These are phyloP conservation scores for Coemansia sp. DNA, from an alignment of 192 early-diverging fungal species.

Conservation along the genomic window DNA sequence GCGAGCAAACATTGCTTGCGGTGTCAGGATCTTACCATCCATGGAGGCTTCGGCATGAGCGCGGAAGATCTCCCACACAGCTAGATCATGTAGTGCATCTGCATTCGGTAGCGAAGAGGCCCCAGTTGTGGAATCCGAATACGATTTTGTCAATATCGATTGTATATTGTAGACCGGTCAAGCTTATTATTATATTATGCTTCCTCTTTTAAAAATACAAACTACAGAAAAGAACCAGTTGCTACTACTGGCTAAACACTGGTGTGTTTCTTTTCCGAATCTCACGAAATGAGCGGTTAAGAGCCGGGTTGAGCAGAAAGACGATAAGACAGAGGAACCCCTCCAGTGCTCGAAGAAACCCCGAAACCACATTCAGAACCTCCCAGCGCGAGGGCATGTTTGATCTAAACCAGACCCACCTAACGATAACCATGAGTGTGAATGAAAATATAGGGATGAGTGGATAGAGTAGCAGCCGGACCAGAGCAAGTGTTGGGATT, in stretches of 20 bases:
- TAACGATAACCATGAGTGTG: slow-evolving; percentile 51
- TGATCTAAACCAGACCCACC: slow-evolving; percentile 52
- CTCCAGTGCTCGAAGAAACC: slow-evolving; percentile 36
- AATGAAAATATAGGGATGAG: slow-evolving; percentile 49
- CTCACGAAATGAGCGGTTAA: slow-evolving; percentile 50
- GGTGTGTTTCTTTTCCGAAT: slow-evolving; percentile 48
- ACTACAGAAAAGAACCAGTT: background rate
- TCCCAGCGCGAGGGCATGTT: slow-evolving; percentile 47
- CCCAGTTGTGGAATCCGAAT: too few relatives aligned
- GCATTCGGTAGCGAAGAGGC: too few relatives aligned
- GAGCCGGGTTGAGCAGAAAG: slow-evolving; percentile 48
- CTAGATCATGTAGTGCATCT: too few relatives aligned
- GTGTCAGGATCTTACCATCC: too few relatives aligned
- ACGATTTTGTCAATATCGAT: too few relatives aligned
- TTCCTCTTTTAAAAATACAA: background rate
- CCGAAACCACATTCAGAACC: slow-evolving; percentile 44
- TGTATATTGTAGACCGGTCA: too few relatives aligned
- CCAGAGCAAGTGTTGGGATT: slow-evolving; percentile 40
- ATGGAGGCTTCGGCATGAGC: too few relatives aligned
- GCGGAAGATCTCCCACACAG: too few relatives aligned
- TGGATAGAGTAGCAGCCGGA: slow-evolving; percentile 46
- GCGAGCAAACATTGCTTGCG: too few relatives aligned
- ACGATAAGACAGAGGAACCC: slow-evolving; percentile 50
- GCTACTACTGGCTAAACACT: slow-evolving; percentile 15
- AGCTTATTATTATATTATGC: background rate